Evolutionary conservation across 495 filamentous ascomycete genomes (phyloP), one percentile per base, ranked within the genome.

Genomic region (Penicillium pancosmium): DNA sequence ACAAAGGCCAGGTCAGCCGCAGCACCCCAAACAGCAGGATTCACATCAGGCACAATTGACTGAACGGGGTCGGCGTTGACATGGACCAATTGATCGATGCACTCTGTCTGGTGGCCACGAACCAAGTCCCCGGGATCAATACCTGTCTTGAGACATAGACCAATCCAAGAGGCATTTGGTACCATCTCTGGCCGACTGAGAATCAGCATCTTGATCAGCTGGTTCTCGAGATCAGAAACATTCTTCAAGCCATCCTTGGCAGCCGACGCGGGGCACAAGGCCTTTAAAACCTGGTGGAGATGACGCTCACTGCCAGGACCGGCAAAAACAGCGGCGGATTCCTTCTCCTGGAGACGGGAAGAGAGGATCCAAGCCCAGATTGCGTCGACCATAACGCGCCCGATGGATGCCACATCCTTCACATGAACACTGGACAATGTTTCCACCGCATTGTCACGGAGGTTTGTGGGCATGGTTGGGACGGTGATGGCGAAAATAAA

Each of bases 1-100:
- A 98, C 91, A 60, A 98, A 98, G 5, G 91, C 92, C 51, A 98
- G 78, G 56, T 97, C 95, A 38, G 92, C 91, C 4, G 91, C 88
- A 2, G 92, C 89, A 55, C 80, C 84, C 69, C 85, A 91, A 12
- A 93, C 88, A 27, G 95, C 94, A 12, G 76, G 69, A 53, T 84
- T 82, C 54, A 93, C 64, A 52, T 68, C 34, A 16, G 74, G 74
- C 3, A 78, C 68, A 36, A 66, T 70, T 27, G 76, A 78, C 52
- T 78, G 71, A 47, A 78, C 58, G 36, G 76, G 67, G 40, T 80
- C 74, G 57, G 72, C 64, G 33, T 74, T 70, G 38, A 80, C 69
- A 27, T 67, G 63, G 33, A 69, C 68, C 53, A 80, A 62, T 49
- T 77, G 76, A 34, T 73, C 67, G 58, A 88, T 73, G 61, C 82